Percentiles rank a stretch among this genome's conserved stretches.
These are phyloP conservation scores for Kodamaea leandrae DNA, from an alignment of 805 yeast species.

Conservation along the genomic window DNA sequence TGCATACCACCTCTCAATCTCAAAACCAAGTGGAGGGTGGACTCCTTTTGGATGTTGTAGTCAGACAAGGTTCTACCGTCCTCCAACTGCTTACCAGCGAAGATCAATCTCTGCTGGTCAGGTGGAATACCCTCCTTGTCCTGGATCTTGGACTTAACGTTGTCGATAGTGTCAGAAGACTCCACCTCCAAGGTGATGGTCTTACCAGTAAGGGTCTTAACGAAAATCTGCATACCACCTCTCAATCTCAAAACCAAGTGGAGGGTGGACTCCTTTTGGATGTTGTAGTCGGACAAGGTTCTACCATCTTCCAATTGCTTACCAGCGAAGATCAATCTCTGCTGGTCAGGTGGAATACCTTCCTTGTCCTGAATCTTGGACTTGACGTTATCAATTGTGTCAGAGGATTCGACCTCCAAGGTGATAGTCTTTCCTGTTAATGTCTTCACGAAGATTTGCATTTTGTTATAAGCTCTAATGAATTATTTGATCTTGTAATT, in stretches of 20 bases:
- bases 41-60: constrained; percentile 99
- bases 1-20: constrained; percentile 87
- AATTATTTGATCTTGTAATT: constrained; percentile 1
- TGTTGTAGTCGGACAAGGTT: constrained; percentile 98
- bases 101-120: constrained; percentile 98
- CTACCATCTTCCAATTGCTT: constrained; percentile 99
- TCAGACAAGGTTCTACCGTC: constrained; percentile 98
- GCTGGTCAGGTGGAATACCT: constrained; percentile 99
- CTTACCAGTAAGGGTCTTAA: constrained; percentile 99
- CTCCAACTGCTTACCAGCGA: constrained; percentile 99
- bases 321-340: constrained; percentile 99
- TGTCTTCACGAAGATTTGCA: constrained; percentile 99
- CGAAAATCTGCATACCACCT: constrained; percentile 97
- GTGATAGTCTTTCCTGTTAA: constrained; percentile 99
- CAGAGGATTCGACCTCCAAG: constrained; percentile 98
- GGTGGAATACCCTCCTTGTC: constrained; percentile 99
- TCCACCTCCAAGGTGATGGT: constrained; percentile 98
- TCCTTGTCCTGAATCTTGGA: constrained; percentile 98
- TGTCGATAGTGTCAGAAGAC: constrained; percentile 98
- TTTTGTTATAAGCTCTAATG: constrained; percentile 22
- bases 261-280: constrained; percentile 98
- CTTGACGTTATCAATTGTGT: constrained; percentile 98
- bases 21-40: constrained; percentile 92
- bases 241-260: constrained; percentile 96
- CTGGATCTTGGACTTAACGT: constrained; percentile 97